A percentile compares a stretch with the other conserved stretches of the same genome.
Evolutionary conservation across 2,329 filamentous ascomycete species (phyloP).

Genomic region (Sporothrix sp.): DNA sequence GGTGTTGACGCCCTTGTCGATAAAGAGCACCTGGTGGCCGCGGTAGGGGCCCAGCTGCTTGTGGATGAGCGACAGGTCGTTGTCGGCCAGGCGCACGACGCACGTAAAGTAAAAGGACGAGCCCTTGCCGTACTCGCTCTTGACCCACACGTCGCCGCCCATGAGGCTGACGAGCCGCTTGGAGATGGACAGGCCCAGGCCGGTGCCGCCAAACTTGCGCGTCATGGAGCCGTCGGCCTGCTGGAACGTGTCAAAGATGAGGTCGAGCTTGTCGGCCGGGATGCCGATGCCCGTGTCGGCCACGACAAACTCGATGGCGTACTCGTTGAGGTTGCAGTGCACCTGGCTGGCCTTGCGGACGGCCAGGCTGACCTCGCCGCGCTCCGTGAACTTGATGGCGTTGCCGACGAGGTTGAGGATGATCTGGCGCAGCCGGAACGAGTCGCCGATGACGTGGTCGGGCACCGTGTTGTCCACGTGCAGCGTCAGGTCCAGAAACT

Average conservation of each 20-base stretch:
- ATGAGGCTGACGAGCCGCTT: slow-evolving; percentile 91
- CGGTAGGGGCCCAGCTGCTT: slow-evolving; percentile 84
- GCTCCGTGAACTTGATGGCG: slow-evolving; percentile 97
- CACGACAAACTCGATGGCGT: slow-evolving; percentile 91
- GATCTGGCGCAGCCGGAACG: slow-evolving; percentile 91
- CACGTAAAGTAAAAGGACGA: slow-evolving; percentile 97
- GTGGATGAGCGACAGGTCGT: slow-evolving; percentile 67
- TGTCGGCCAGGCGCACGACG: slow-evolving; percentile 72
- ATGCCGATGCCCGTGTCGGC: slow-evolving; percentile 96
- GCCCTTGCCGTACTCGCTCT: slow-evolving; percentile 81
- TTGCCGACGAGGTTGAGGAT: slow-evolving; percentile 96
- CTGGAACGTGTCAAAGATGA: slow-evolving; percentile 98
- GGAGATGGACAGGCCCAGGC: slow-evolving; percentile 87
- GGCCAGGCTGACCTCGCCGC: slow-evolving; percentile 90
- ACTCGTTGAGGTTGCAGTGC: slow-evolving; percentile 45
- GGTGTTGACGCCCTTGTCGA: slow-evolving; percentile 78
- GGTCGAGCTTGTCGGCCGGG: slow-evolving; percentile 83
- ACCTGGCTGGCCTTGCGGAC: slow-evolving; percentile 63
- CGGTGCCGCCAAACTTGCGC: slow-evolving; percentile 89
- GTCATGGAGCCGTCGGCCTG: slow-evolving; percentile 97
- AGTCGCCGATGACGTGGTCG: slow-evolving; percentile 91
- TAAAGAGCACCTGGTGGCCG: slow-evolving; percentile 85
- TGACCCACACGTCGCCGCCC: slow-evolving; percentile 94
- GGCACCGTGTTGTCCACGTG: slow-evolving; percentile 88
- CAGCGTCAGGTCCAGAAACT: slow-evolving; percentile 85